phyloP scores from a whole-genome alignment of 331 rosid genomes.

The Malus hybrid region DNA sequence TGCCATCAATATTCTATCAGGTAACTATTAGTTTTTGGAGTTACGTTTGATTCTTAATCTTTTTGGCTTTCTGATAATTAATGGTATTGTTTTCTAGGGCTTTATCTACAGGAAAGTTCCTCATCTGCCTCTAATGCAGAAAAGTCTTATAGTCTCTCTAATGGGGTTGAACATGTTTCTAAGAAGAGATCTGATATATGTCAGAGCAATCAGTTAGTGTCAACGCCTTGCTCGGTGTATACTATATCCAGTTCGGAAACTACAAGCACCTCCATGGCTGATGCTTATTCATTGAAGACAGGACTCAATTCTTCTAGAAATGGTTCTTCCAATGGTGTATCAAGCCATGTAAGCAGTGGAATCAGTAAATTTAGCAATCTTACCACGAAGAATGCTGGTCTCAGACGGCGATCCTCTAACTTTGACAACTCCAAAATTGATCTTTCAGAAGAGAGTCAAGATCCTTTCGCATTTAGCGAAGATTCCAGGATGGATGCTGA shows the following conservation, averaged over 20 bases:
- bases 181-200: conserved; percentile 38
- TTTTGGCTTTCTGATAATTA: conserved; percentile 20
- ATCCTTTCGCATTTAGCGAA: conserved; percentile 50
- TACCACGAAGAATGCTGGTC: conserved; percentile 36
- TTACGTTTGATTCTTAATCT: conserved; percentile 12
- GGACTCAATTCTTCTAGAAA: conserved; percentile 55
- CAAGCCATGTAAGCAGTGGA: conserved; percentile 37
- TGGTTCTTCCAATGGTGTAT: conserved; percentile 57
- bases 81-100: conserved; percentile 41
- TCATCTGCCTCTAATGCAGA: conserved; percentile 34
- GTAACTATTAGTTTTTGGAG: conserved; percentile 28
- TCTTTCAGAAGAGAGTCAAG: conserved; percentile 51
- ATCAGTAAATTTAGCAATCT: conserved; percentile 13
- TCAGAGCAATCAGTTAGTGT: conserved; percentile 26
- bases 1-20: conserved; percentile 78
- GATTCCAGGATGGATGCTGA: conserved; percentile 33
- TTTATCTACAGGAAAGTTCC: conserved; percentile 41
- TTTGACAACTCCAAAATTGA: conserved; percentile 25
- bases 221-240: conserved; percentile 30
- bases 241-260: conserved; percentile 47
- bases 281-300: conserved; percentile 45
- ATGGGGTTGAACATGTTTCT: conserved; percentile 33
- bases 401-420: conserved; percentile 8
- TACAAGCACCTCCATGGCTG: conserved; percentile 56
- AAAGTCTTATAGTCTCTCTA: conserved; percentile 23